Evolutionary conservation across 1,284 basidiomycete species (phyloP).

Genomic region (Thecaphora thlaspeos): DNA sequence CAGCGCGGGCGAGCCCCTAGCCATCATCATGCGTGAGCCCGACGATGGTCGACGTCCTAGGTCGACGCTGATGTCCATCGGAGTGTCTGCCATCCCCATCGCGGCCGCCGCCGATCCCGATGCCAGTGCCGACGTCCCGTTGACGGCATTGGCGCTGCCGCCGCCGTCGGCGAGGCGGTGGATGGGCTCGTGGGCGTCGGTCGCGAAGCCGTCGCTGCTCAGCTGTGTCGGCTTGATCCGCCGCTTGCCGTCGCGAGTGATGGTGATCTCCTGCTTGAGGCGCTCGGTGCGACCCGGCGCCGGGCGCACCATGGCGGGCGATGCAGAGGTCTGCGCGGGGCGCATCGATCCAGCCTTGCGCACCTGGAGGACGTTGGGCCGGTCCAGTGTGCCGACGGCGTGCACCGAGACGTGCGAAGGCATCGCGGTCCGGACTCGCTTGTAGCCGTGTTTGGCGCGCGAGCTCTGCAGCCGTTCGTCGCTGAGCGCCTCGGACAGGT

Average conservation of each 20-base stretch:
- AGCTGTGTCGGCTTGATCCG: constrained; percentile 66
- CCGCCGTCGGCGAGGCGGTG: too few species aligned
- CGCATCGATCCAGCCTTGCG: constrained; percentile 42
- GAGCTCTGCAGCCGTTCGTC: constrained; percentile 62
- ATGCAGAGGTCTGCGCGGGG: constrained; percentile 12
- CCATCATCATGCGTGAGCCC: neutral
- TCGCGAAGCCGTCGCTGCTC: constrained; percentile 33
- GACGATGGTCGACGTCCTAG: too few species aligned
- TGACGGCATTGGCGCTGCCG: neutral
- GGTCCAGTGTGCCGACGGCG: constrained; percentile 10
- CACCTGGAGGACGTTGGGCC: constrained; percentile 50
- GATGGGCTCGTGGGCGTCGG: neutral
- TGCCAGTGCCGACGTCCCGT: too few species aligned
- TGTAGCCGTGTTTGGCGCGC: constrained; percentile 39
- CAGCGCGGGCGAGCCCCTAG: neutral
- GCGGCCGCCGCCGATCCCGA: too few species aligned
- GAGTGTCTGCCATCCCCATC: too few species aligned
- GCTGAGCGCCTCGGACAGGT: constrained; percentile 79
- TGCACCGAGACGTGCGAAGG: constrained; percentile 1
- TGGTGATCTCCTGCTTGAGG: constrained; percentile 57
- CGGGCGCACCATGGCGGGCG: constrained; percentile 9
- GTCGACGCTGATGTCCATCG: neutral
- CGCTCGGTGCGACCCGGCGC: constrained; percentile 23
- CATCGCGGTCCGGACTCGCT: constrained; percentile 11
- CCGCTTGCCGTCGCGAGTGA: constrained; percentile 65